Evolutionary conservation across 768 basidiomycete genomes (phyloP), one percentile per base, ranked within the genome.

Genomic region (Leccinum pellstonianum): DNA sequence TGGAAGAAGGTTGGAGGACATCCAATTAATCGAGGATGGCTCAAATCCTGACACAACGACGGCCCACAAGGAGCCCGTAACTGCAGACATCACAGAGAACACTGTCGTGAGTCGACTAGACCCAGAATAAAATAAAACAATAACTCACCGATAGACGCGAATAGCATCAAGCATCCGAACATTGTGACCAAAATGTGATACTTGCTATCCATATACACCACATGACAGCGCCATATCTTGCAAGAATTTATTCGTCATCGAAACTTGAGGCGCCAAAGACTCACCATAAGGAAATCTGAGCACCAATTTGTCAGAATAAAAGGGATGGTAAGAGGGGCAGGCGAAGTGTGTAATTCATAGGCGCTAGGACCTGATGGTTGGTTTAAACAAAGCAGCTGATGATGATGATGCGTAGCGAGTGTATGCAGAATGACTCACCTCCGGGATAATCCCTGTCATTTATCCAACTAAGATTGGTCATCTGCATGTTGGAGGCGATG

Each of bases 181-280:
- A 4, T 50, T 6, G 64, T 48, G 19, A 73, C 64, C 3, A 64
- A 0, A 8, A 11, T 3, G 52, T 68, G 59, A 12, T 66, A 61
- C 35, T 6, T 64, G 60, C 70, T 70, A 43, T 72, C 66, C 62
- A 57, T 66, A 58, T 73, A 73, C 23, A 73, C 71, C 38, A 73
- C 68, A 11, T 68, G 57, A 50, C 71, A 75, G 9, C 72, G 70
- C 72, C 72, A 73, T 57, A 73, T 62, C 72, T 73, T 55, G 35
- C 0, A n/a, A 31, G 15, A 10, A 49, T 69, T 11, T 35, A 47
- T 43, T 21, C 21, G 37, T 15, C 25, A 11, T 49, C 3, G 23
- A 31, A 17, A 9, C 17, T 8, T n/a, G 17, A 25, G 47, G 38
- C 17, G 12, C 49, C 1, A 17, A 17, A 41, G 38, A 41, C 66